Base-by-base conservation (phyloP, 257 asterid genomes). In the Scutellaria barbata region DNA sequence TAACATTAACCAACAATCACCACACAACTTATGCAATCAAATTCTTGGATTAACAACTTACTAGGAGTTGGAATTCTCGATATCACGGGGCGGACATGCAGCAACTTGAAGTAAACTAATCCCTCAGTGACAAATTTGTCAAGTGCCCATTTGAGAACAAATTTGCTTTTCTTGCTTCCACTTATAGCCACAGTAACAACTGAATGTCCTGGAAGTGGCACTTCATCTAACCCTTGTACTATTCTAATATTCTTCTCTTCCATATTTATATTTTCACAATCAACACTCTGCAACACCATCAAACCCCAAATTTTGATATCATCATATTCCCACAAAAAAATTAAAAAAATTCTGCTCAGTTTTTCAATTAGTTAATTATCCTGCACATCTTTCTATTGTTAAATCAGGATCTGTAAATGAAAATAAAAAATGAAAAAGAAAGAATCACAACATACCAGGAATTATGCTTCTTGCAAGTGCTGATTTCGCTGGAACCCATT, bases 41-140 rank as follows among this genome's bases (percentile, higher is more conserved):
- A 30, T 5, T 33, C 18, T 13, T 50, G 12, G 10, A 7, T 25
- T 5, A 16, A 66, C 71, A 68, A 81, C 96, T 87, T 83, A 93
- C 98, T 90, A 4, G 96, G 96, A 37, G 97, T 89, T 51, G 96
- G 97, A 55, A 93, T 87, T 60, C 84, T 51, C 30, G 78, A 11
- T 62, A 86, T 78, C 69, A 71, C 59, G 1, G 96, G 92, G 43
- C 89, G 93, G 39, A 93, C 85, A 16, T 89, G 89, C 8, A 93
- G 80, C 80, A 93, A 64, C 73, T 43, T 87, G 90, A 90, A 87
- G 82, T 63, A 68, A 71, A 81, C 62, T 52, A 67, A 64, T 55
- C 90, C 92, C 77, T 93, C 92, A n/a, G 88, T 85, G n/a, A 85
- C 86, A 72, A 93, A 89, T 69, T 90, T 93, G 8, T 93, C 97